Evolutionary conservation across 2,329 filamentous ascomycete genomes (phyloP), one percentile per base, ranked within the genome.

Genomic region (Alternaria arborescens): DNA sequence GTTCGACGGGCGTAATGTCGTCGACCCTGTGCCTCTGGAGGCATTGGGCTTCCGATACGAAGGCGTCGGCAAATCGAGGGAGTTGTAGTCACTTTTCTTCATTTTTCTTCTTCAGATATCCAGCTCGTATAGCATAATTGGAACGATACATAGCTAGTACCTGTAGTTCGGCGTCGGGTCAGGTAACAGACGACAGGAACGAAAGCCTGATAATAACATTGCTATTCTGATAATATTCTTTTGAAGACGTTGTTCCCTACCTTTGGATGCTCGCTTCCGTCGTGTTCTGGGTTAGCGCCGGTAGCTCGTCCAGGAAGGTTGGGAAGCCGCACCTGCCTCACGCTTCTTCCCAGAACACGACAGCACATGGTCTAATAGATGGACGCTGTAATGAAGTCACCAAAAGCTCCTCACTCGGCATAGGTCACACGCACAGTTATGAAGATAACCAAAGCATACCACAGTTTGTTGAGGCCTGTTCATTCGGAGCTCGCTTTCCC

Each of bases 1-100:
- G 20, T 55, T 55, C 40, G 52, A 55, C 24, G 52, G 52, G 32
- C 41, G 52, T n/a, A 55, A 55, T 30, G 32, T 55, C 16, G 42
- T 55, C 20, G 52, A 47, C 24, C 28, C 52, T 36, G 42, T 32
- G 41, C 52, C 52, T 46, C 42, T 55, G 20, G 52, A 55, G 30
- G 52, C 52, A 16, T 32, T 55, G 12, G 52, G 52, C 8, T 55
- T 47, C 52, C 52, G 52, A 11, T 43, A 46, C 42, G 52, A 55
- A 43, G 32, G 42, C 22, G 22, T 55, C 22, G 52, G 52, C 24
- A 47, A 20, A 34, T 54, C 52, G 20, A 54, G 41, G 22, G 52
- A 43, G 14, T 34, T 34, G 30, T 34, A 34, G n/a, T 34, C 2
- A 12, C 0, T 5, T 7, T 41, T 14, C 4, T 48, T 10, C 14